Conservation (phyloP, 2,329 filamentous ascomycete species). For the Bisporella sp. region DNA sequence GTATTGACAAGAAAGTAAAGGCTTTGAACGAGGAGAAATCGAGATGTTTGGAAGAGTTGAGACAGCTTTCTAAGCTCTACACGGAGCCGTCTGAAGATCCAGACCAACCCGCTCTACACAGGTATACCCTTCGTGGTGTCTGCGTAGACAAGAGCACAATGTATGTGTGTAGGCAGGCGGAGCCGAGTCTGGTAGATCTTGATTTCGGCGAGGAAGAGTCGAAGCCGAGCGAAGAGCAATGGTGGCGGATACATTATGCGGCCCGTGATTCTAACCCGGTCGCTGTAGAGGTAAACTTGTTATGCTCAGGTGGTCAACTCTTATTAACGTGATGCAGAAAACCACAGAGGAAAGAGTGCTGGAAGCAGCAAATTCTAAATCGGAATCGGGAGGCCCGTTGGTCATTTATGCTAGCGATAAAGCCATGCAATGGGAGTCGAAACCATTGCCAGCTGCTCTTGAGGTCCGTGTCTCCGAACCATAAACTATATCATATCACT, state of each 20-base stretch:
- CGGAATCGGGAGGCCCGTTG: slow-evolving; percentile 40
- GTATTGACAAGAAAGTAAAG: slow-evolving; percentile 25
- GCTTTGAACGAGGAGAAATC: slow-evolving; percentile 24
- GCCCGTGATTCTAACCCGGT: slow-evolving; percentile 35
- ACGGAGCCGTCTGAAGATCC: slow-evolving; percentile 21
- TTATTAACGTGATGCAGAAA: slow-evolving; percentile 32
- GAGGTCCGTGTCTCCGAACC: slow-evolving; percentile 23
- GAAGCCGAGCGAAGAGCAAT: slow-evolving; percentile 36
- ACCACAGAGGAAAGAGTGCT: slow-evolving; percentile 39
- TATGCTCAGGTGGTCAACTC: background rate
- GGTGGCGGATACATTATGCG: slow-evolving; percentile 47
- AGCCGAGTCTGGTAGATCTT: slow-evolving; percentile 37
- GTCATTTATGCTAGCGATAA: slow-evolving; percentile 48
- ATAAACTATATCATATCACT: slow-evolving; percentile 1
- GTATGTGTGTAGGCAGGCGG: slow-evolving; percentile 42
- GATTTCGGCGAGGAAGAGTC: slow-evolving; percentile 25
- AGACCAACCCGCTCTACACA: slow-evolving; percentile 21
- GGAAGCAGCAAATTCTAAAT: slow-evolving; percentile 31
- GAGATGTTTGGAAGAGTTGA: slow-evolving; percentile 22
- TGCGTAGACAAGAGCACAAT: slow-evolving; percentile 39
- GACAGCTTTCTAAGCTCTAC: slow-evolving; percentile 34
- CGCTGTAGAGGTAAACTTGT: slow-evolving; percentile 39
- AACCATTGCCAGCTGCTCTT: slow-evolving; percentile 31
- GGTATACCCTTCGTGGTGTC: slow-evolving; percentile 45
- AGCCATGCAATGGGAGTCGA: slow-evolving; percentile 30